Percentiles rank a stretch among this genome's conserved stretches.
Evolutionary conservation across 225 moss, liverwort and hornwort species (phyloP).

Genomic region (Climacium dendroides): DNA sequence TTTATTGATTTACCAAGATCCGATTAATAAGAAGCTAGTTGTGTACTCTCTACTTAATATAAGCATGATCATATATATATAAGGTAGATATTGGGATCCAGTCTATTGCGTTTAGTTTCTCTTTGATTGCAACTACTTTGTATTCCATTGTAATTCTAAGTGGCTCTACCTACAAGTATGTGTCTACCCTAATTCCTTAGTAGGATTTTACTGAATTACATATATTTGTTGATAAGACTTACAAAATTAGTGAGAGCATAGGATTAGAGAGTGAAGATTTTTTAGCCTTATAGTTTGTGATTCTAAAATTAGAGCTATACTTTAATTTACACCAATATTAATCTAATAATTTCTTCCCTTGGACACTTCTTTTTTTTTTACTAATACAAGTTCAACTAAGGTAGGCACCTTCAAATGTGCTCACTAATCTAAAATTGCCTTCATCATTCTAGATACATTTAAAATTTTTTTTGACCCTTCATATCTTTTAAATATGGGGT

Average conservation of each 20-base stretch:
- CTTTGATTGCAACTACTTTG: fast-evolving
- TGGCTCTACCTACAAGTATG: fast-evolving
- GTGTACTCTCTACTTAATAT: neutral
- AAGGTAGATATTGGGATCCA: fast-evolving
- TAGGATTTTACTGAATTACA: fast-evolving
- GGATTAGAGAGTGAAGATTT: neutral
- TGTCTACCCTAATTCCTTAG: no score
- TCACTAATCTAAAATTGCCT: no score
- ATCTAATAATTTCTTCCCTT: neutral
- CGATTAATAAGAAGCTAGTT: neutral
- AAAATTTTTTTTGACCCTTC: no score
- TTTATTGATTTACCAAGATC: neutral
- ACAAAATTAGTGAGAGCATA: fast-evolving
- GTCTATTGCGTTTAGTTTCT: neutral
- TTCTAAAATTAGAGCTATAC: neutral
- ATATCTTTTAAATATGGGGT: no score
- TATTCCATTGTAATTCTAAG: fast-evolving
- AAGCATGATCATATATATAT: fast-evolving
- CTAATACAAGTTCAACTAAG: neutral
- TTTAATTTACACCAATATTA: neutral
- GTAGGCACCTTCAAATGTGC: no score
- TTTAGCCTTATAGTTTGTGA: neutral
- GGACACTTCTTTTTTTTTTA: fast-evolving
- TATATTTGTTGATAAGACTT: neutral
- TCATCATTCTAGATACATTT: no score